These are phyloP conservation scores for Metschnikowia chrysomelidarum DNA, from an alignment of 805 yeast genomes.

Conservation along the genomic window DNA sequence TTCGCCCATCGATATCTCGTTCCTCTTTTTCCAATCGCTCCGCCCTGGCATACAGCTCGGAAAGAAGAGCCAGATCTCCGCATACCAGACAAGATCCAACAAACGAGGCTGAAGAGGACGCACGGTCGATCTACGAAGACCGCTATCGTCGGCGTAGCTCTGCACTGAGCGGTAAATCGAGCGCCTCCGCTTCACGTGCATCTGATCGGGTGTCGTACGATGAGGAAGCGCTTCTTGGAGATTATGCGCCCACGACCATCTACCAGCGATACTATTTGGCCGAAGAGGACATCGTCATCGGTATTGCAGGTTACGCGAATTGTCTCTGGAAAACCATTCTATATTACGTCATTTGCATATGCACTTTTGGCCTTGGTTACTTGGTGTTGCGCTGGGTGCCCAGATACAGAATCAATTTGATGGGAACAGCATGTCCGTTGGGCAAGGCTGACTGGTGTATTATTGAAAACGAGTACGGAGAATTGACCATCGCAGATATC, in stretches of 20 bases:
- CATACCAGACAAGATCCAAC: slow-evolving; percentile 1
- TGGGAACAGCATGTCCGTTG: slow-evolving; percentile 65
- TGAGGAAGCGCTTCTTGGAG: slow-evolving; percentile 12
- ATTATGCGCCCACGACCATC: slow-evolving; percentile 36
- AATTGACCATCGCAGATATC: slow-evolving; percentile 60
- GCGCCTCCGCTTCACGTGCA: slow-evolving; percentile 7
- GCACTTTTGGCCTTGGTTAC: slow-evolving; percentile 71
- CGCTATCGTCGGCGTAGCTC: slow-evolving; percentile 26
- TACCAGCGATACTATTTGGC: slow-evolving; percentile 88
- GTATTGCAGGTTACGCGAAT: slow-evolving; percentile 84
- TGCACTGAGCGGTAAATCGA: slow-evolving; percentile 9
- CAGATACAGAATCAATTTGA: slow-evolving; percentile 59
- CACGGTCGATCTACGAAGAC: slow-evolving; percentile 22
- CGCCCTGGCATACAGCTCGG: slow-evolving; percentile 9
- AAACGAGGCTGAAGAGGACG: slow-evolving; percentile 10
- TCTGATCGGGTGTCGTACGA: slow-evolving; percentile 9
- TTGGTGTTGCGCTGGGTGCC: slow-evolving; percentile 86
- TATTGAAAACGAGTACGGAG: slow-evolving; percentile 92
- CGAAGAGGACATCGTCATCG: slow-evolving; percentile 92
- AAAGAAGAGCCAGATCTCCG: slow-evolving; percentile 15
- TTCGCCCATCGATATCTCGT: slow-evolving; percentile 6
- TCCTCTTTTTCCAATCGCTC: slow-evolving; percentile 9
- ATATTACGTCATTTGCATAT: slow-evolving; percentile 54
- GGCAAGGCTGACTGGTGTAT: slow-evolving; percentile 92
- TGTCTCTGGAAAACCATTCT: slow-evolving; percentile 43